A percentile compares a stretch with the other conserved stretches of the same genome.
Conservation (phyloP, 805 yeast genomes). For the Barnettozyma salicaria region DNA sequence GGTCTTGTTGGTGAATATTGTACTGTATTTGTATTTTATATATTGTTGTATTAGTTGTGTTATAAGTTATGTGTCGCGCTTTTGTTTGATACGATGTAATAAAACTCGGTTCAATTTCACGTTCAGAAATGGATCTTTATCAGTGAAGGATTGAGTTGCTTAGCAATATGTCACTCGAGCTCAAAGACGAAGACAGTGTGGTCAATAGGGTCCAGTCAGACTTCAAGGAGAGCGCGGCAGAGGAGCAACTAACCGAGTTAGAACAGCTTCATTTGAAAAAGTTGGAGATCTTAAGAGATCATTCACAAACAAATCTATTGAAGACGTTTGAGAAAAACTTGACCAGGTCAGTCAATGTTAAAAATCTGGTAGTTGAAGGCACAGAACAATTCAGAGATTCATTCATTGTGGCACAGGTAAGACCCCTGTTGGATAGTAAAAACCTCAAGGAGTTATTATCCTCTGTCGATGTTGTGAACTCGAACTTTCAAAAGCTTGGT, state of each 20-base stretch:
- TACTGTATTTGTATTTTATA: too few relatives aligned
- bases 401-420: constrained; percentile 42
- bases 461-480: constrained; percentile 39
- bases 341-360: constrained; percentile 37
- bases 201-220: constrained; percentile 19
- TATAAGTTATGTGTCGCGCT: too few relatives aligned
- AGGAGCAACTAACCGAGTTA: constrained; percentile 7
- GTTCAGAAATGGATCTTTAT: too few relatives aligned
- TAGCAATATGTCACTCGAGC: constrained; percentile 15
- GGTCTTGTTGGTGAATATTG: too few relatives aligned
- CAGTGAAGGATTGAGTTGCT: too few relatives aligned
- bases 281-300: constrained; percentile 25
- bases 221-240: constrained; percentile 16
- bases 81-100: too few relatives aligned
- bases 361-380: constrained; percentile 43
- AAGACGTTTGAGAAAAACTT: constrained; percentile 27
- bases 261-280: constrained; percentile 26
- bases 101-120: too few relatives aligned
- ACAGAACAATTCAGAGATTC: constrained; percentile 39
- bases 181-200: constrained; percentile 18
- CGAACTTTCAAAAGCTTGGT: constrained; percentile 38
- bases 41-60: too few relatives aligned
- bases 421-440: constrained; percentile 38
- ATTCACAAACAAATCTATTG: constrained; percentile 26
- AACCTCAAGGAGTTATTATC: constrained; percentile 37